These are phyloP conservation scores for Sapria himalayana DNA, from an alignment of 345 rosid species.

Conservation along the genomic window DNA sequence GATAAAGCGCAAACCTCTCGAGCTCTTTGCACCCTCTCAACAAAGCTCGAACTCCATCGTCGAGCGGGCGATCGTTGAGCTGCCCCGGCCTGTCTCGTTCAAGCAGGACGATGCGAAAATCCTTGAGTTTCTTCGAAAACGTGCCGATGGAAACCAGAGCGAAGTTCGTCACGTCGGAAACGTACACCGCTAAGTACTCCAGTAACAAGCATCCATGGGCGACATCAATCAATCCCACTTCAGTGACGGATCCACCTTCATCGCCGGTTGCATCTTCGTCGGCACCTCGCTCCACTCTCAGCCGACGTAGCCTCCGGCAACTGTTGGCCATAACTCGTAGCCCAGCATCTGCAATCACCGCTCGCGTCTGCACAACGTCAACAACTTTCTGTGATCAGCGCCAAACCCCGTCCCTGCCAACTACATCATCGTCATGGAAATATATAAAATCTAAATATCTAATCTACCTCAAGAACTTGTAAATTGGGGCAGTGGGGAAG, in stretches of 20 bases:
- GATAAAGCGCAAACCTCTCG: conserved; percentile 59
- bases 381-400: conserved; percentile 1
- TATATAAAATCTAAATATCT: background rate
- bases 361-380: conserved; percentile 51
- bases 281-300: conserved; percentile 82
- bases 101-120: conserved; percentile 79
- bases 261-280: conserved; percentile 78
- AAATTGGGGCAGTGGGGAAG: conserved; percentile 67
- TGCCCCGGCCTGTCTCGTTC: conserved; percentile 47
- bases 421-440: background rate
- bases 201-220: conserved; percentile 73
- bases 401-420: background rate
- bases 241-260: conserved; percentile 73
- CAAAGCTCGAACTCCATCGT: conserved; percentile 65
- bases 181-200: conserved; percentile 69
- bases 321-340: conserved; percentile 55
- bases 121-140: conserved; percentile 43
- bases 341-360: conserved; percentile 87
- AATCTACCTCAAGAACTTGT: conserved; percentile 79
- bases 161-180: conserved; percentile 62
- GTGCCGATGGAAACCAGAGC: conserved; percentile 48
- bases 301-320: conserved; percentile 62
- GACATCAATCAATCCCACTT: conserved; percentile 63
- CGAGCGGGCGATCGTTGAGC: conserved; percentile 76
- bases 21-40: conserved; percentile 69